A percentile compares a stretch with the other conserved stretches of the same genome.
These are phyloP conservation scores for Sisymbrium altissimum DNA, from an alignment of 345 rosid genomes.

Conservation along the genomic window DNA sequence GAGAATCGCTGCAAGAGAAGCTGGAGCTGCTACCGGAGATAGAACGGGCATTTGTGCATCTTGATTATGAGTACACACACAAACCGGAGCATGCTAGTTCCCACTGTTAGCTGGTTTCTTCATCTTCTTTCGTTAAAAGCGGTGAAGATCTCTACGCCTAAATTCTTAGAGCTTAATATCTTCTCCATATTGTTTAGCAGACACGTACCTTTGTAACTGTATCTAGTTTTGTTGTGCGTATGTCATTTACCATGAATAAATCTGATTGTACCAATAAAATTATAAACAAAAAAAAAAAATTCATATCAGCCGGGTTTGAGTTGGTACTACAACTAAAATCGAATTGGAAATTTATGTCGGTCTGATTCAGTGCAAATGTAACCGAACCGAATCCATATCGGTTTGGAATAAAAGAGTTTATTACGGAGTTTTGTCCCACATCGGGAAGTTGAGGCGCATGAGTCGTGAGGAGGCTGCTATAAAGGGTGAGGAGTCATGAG, in stretches of 20 bases:
- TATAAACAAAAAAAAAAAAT: background rate
- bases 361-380: background rate
- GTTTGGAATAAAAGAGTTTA: background rate
- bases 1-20: constrained; percentile 89
- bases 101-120: constrained; percentile 28
- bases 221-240: background rate
- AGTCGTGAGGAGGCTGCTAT: background rate
- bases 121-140: background rate
- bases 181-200: background rate
- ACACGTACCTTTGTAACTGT: constrained; percentile 17
- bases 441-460: background rate
- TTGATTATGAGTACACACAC: constrained; percentile 91
- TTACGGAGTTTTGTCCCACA: constrained; percentile 18
- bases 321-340: background rate
- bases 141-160: background rate
- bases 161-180: background rate
- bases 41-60: constrained; percentile 96
- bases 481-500: rapidly evolving
- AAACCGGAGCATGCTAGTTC: constrained; percentile 91
- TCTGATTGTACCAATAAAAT: background rate
- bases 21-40: constrained; percentile 83
- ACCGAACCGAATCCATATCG: background rate
- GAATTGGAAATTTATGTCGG: background rate
- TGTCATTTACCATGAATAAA: background rate
- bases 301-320: background rate